Base-by-base conservation (phyloP, 2,329 filamentous ascomycete genomes). In the Parafenestella ontariensis region DNA sequence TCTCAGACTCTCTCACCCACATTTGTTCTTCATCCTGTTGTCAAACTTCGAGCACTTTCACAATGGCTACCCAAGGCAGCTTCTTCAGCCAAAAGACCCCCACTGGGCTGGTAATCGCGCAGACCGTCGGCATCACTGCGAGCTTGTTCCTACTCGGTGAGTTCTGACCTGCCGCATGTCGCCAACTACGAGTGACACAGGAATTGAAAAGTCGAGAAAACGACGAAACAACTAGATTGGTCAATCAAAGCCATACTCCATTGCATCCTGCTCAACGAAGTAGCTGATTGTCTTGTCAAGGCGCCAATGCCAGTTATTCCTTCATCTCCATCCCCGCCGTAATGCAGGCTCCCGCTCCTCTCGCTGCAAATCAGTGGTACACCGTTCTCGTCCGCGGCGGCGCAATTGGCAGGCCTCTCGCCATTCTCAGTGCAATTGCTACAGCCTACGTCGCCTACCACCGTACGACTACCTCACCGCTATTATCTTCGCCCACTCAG, bases 361-460 rank as follows among this genome's bases (percentile, higher is more conserved):
- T 86, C 10, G 80, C 86, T 56, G 81, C 83, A 28, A 77, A 76
- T 34, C 85, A 87, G 72, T 88, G 84, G 84, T 63, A 70, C 53
- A 75, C 68, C 36, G 69, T 79, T 53, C 82, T 76, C 70, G 64
- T 70, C 17, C 60, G 65, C 2, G 81, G 81, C 46, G 76, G 63
- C 68, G 48, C 56, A 62, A 49, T 77, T 34, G 77, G 81, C 18
- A 77, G 79, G 0, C 56, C 73, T 1, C 52, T 80, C 8, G 71
- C 78, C 5, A 52, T 79, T n/a, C 23, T 80, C 23, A 75, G 79
- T 3, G 73, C 76, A 1, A 49, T 78, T 1, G 71, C 78, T 2
- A 82, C 80, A 55, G 72, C 73, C 43, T 83, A 76, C 55, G 75
- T 86, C 3, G 80, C 83, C 1, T 82, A 77, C 49, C 59, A 73